Base-by-base conservation (phyloP, 2,329 filamentous ascomycete genomes). In the Paecilomyces fulvus region DNA sequence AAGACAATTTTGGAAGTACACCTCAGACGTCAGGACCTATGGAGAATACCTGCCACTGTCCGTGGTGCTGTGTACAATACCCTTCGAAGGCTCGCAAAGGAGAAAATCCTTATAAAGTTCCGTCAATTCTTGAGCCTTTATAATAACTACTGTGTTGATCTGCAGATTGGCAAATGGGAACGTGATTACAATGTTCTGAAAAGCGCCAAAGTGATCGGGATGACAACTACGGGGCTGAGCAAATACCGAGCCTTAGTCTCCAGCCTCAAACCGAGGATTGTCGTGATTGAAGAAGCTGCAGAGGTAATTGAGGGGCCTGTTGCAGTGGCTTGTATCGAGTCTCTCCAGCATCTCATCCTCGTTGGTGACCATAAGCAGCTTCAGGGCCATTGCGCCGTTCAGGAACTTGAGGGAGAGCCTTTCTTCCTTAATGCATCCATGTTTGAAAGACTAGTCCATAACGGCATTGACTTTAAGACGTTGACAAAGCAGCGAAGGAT, bases 281-380 rank as follows among this genome's bases (percentile, higher is more conserved):
- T 92, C 12, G 73, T 95, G 37, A 85, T 95, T 52, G 88, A 94
- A 75, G 87, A 94, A 73, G 87, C 88, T 0, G 90, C 89, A 0
- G 89, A 95, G 67, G 88, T 86, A 0, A 79, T 80, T 3, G 80
- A 82, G 62, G 77, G 75, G 3, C 83, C 82, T 1, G 75, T 87
- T 49, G 75, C 80, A 8, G 81, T 78, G 5, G 80, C 81, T 11
- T 86, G 84, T 66, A 68, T 88, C 31, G 79, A 84, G 21, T 81
- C 80, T 2, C 64, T 88, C 2, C 74, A 88, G 61, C 85, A 88
- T 58, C 73, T 88, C 30, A 82, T 88, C 54, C 75, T 88, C 1
- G 83, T 95, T 0, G 90, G 90, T 0, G 90, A 95, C 65, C 90
- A 95, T 62, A 82, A 89, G 69, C 90, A 95, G 65, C 77, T 95